phyloP scores from a whole-genome alignment of 1,284 basidiomycete species.

The Ganoderma lucidum region DNA sequence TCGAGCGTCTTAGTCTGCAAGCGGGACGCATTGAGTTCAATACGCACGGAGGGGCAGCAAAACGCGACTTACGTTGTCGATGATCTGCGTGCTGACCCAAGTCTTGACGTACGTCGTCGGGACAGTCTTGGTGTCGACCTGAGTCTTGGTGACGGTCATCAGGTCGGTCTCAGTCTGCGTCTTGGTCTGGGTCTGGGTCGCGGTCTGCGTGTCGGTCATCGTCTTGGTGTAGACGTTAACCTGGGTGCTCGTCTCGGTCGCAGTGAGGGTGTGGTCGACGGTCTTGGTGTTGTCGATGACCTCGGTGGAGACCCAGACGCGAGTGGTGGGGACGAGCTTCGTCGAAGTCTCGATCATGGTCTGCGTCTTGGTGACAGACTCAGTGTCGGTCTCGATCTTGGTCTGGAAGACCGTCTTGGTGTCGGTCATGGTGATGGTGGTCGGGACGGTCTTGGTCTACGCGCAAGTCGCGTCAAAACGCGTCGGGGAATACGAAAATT shows the following conservation, averaged over 20 bases:
- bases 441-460: constrained; percentile 47
- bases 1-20: constrained; percentile 43
- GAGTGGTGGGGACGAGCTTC: constrained; percentile 64
- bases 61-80: constrained; percentile 59
- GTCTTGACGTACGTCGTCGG: constrained; percentile 62
- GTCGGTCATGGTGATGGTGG: constrained; percentile 35
- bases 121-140: constrained; percentile 40
- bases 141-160: constrained; percentile 38
- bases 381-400: constrained; percentile 37
- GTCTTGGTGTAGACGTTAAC: constrained; percentile 61
- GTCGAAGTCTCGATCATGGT: constrained; percentile 62
- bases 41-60: not conserved
- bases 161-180: constrained; percentile 41
- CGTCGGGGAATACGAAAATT: constrained; percentile 9
- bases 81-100: constrained; percentile 63
- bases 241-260: constrained; percentile 64
- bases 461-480: constrained; percentile 13
- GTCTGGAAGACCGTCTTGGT: constrained; percentile 34
- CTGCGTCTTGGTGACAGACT: constrained; percentile 49
- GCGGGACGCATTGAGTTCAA: not conserved
- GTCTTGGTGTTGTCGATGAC: constrained; percentile 64
- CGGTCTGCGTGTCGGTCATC: constrained; percentile 44
- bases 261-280: constrained; percentile 65
- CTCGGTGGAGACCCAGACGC: constrained; percentile 70
- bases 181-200: constrained; percentile 39